Evolutionary conservation across 768 basidiomycete species (phyloP), one percentile per base, ranked within the genome.

Genomic region (Neoboletus subvelutipes): DNA sequence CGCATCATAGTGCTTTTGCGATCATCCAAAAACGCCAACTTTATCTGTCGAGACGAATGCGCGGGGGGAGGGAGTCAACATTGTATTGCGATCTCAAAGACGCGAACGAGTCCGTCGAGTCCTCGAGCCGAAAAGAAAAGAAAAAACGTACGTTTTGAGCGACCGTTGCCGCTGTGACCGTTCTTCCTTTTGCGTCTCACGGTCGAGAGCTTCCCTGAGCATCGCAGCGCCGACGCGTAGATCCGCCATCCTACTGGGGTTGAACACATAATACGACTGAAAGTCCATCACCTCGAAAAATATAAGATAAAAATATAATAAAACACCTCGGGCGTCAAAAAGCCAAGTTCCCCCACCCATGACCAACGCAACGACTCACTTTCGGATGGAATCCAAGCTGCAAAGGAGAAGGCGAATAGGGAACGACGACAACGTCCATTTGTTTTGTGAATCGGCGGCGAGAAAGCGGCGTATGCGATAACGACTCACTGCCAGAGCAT

Each of bases 21-120:
- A 66, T 94, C 92, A 46, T 94, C 92, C 64, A 91, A 78, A 67
- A 83, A 92, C 2, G 86, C 86, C 49, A 91, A 71, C 67, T 85
- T 89, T n/a, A 88, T 84, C 91, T 92, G 60, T 43, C 18, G 11
- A 39, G 18, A 10, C 13, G 10, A 18, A 12, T 13, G 17, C 7
- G 1, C 13, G 45, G 2, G 18, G 2, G 15, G 29, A 29, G 22
- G 20, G 9, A 9, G n/a, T 61, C 59, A 51, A 51, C 49, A 50
- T 20, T 52, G n/a, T n/a, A 51, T 10, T 3, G 2, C 17, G 20
- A 39, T 45, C 1, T 28, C 15, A 20, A n/a, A 33, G 33, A 36
- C 18, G n/a, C 18, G 5, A 31, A 45, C 4, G 46, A 15, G 20
- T 11, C 15, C 18, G 17, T 20, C 45, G 15, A 52, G 24, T 51